A percentile compares a stretch with the other conserved stretches of the same genome.
Evolutionary conservation across 306 rosid genomes (phyloP).

Genomic region (Prinsepia uniflora): DNA sequence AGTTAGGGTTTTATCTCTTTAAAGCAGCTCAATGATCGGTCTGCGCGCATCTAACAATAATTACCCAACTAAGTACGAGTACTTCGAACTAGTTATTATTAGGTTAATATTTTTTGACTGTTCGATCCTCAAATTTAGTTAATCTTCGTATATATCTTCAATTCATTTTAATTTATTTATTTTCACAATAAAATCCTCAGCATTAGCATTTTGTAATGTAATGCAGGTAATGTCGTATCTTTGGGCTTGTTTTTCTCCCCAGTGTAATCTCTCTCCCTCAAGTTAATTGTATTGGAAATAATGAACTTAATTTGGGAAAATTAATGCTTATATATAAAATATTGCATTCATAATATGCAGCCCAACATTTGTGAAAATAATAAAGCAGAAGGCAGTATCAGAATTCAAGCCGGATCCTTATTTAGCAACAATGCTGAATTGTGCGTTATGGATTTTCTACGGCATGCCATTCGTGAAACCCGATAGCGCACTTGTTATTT

Average conservation of each 20-base stretch:
- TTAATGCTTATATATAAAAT: too few species aligned
- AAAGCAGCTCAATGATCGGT: too few species aligned
- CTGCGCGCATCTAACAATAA: too few species aligned
- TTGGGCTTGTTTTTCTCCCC: constrained; percentile 69
- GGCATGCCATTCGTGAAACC: constrained; percentile 58
- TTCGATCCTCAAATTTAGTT: background rate
- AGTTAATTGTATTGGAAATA: too few species aligned
- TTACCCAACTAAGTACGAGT: too few species aligned
- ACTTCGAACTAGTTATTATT: background rate
- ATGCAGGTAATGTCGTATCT: constrained; percentile 77
- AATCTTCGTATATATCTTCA: background rate
- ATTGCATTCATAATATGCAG: constrained; percentile 29
- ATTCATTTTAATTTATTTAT: background rate
- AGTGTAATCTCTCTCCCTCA: constrained; percentile 35
- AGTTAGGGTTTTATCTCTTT: too few species aligned
- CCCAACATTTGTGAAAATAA: constrained; percentile 64
- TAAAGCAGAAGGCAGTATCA: constrained; percentile 45
- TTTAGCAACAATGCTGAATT: constrained; percentile 59
- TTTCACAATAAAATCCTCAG: background rate
- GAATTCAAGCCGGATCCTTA: constrained; percentile 88
- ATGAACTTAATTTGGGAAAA: too few species aligned
- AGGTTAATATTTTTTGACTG: background rate
- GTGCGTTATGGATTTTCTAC: constrained; percentile 66
- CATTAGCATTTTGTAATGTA: background rate
- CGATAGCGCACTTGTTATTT: constrained; percentile 53